Evolutionary conservation across 208 protist genomes (phyloP), one percentile per base, ranked within the genome.

Genomic region (Naegleria gruberi): DNA sequence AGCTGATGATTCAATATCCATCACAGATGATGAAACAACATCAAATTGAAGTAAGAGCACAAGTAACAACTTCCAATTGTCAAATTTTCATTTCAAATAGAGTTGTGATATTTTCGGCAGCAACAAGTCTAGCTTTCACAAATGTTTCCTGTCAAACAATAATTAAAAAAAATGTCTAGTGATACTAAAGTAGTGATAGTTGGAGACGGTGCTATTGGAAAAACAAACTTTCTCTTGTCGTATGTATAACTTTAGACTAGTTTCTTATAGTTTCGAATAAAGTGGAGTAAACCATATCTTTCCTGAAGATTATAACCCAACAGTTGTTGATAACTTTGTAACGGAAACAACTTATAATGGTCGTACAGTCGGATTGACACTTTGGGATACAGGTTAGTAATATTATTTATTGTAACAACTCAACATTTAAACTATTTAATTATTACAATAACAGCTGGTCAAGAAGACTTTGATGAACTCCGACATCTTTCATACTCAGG

Each of bases 391-490:
- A 5, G 85, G 74, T 82, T 17, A 82, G 74, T 43, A 1, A 65
- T 1, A 65, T 10, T 65, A 30, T 10, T 65, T 65, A 23, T 65
- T 55, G 15, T 55, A 19, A 55, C 15, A 19, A 5, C 8, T 55
- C 15, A 55, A 19, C 15, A 55, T 55, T 55, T 5, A 15, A 19
- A 15, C 46, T 55, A 19, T 55, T 15, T 19, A 55, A 55, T 19
- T 19, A 5, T 55, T 55, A 65, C 12, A 19, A 65, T 65, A 65
- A 65, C 94, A 83, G 94, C 94, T 41, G 74, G 74, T 8, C 74
- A 82, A 82, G 74, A 82, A 90, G 97, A 98, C 89, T 98, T 97
- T 91, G 97, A 98, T 91, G 90, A 96, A 45, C 93, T 98, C 30
- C 91, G 97, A 44, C 95, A 96, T 51, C 91, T 98, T 10, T 95